Evolutionary conservation across 305 asterid genomes (phyloP), one percentile per base, ranked within the genome.

Genomic region (Fraxinus paxiana): DNA sequence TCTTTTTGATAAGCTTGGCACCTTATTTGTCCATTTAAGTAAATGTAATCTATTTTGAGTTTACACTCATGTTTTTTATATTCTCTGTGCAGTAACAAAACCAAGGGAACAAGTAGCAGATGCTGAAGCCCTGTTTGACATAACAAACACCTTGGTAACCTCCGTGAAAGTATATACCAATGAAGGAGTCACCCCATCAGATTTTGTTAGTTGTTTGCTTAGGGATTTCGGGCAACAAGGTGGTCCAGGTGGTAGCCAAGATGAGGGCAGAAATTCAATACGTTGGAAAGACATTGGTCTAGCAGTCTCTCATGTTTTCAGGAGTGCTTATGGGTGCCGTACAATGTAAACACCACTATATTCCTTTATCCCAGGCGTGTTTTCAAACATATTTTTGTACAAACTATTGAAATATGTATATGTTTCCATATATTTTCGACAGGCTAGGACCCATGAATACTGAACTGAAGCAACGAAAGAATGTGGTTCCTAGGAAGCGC

Each of bases 31-130:
- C 22, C 61, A 15, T 48, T 48, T n/a, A 15, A 48, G 61, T 48
- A 48, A 48, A 48, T 48, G 22, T 48, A 48, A 22, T n/a, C 20
- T 48, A 4, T 48, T 48, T 48, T 48, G 8, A 48, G 22, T 48
- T 48, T n/a, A n/a, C 33, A 3, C 33, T 63, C 15, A 3, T 24
- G 34, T 63, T 24, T 63, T 63, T 63, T 10, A 24, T 63, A 24
- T 63, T 24, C 7, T 63, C 6, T 63, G 35, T 87, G 54, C 88
- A 92, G 94, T 90, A 1, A 81, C 41, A 6, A 89, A 81, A 80
- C 94, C 96, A 1, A 84, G 92, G 43, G 94, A 92, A 79, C 96
- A 92, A 65, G 88, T 90, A 6, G 90, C 91, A 1, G 96, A 90
- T 81, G 96, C 94, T 30, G 91, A 89, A 86, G 82, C 93, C 31